Conservation (phyloP, 805 yeast genomes). For the Candida takata region DNA sequence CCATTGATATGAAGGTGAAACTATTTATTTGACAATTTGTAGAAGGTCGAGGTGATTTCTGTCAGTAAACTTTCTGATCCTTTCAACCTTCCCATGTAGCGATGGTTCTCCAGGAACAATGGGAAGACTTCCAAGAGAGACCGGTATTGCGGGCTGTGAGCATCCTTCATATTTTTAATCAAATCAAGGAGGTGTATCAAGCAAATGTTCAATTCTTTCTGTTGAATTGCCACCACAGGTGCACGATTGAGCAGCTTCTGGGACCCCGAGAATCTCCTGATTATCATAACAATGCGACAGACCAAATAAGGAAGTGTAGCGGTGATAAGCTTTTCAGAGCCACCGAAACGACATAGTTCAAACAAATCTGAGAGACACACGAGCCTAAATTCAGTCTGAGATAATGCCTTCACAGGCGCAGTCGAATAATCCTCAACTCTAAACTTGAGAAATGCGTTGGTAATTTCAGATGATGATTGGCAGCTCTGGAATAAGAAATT, state of each 20-base stretch:
- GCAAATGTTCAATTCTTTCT: slow-evolving; percentile 47
- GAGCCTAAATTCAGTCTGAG: slow-evolving; percentile 44
- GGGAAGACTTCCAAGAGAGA: slow-evolving; percentile 17
- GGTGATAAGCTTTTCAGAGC: slow-evolving; percentile 15
- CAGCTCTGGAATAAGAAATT: slow-evolving; percentile 25
- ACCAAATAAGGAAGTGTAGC: slow-evolving; percentile 41
- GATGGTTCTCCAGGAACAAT: slow-evolving; percentile 19
- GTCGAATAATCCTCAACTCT: slow-evolving; percentile 51
- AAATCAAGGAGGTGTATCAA: slow-evolving; percentile 36
- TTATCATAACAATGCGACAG: slow-evolving; percentile 50
- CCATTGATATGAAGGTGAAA: slow-evolving; percentile 1
- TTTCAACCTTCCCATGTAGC: slow-evolving; percentile 12
- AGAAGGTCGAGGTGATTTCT: slow-evolving; percentile 20
- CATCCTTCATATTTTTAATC: slow-evolving; percentile 8
- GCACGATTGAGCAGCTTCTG: slow-evolving; percentile 46
- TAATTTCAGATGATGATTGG: slow-evolving; percentile 29
- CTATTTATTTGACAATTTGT: slow-evolving; percentile 16
- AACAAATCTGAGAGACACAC: slow-evolving; percentile 51
- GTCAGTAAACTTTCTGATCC: slow-evolving; percentile 13
- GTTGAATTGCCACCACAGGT: slow-evolving; percentile 65
- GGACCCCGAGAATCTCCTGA: slow-evolving; percentile 61
- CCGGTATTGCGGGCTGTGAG: slow-evolving; percentile 3
- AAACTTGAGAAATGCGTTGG: slow-evolving; percentile 32
- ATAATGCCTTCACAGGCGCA: slow-evolving; percentile 34
- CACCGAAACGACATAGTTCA: slow-evolving; percentile 27